phyloP scores from a whole-genome alignment of 495 filamentous ascomycete genomes.

The Chaetomium tenue region DNA sequence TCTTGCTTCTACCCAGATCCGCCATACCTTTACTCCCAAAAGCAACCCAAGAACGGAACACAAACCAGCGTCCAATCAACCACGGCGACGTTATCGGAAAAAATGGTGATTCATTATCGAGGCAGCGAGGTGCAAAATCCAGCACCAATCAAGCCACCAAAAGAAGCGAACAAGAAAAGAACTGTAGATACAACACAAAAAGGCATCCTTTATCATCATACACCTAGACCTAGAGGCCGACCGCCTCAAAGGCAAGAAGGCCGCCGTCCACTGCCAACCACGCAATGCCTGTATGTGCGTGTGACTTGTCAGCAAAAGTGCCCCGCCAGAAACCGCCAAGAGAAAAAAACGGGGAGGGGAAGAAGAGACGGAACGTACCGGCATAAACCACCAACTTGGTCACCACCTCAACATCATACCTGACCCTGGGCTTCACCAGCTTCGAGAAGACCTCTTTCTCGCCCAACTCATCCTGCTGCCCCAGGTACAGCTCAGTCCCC shows the following conservation, averaged over 20 bases:
- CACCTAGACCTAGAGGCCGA: slow-evolving; percentile 58
- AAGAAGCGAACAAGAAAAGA: slow-evolving; percentile 9
- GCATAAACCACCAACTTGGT: slow-evolving; percentile 95
- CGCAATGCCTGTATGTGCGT: slow-evolving; percentile 62
- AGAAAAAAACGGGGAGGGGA: not conserved
- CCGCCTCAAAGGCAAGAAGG: slow-evolving; percentile 63
- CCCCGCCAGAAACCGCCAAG: not conserved
- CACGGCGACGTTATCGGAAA: not conserved
- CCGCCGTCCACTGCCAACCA: slow-evolving; percentile 68
- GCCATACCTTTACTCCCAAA: not conserved
- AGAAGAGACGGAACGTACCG: slow-evolving; percentile 51
- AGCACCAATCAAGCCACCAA: slow-evolving; percentile 1
- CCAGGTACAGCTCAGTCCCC: slow-evolving; percentile 38
- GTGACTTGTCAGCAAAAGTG: not conserved
- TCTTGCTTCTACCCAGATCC: not conserved
- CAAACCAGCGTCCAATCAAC: not conserved
- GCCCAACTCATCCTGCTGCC: slow-evolving; percentile 50
- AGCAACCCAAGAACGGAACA: not conserved
- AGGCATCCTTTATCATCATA: slow-evolving; percentile 15
- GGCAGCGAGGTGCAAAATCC: not conserved
- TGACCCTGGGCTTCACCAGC: slow-evolving; percentile 81
- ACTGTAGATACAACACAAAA: not conserved
- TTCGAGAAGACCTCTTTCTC: slow-evolving; percentile 82
- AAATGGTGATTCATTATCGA: not conserved
- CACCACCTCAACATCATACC: slow-evolving; percentile 96